These are phyloP conservation scores for Fusarium pseudograminearum DNA, from an alignment of 2,329 filamentous ascomycete genomes.

Conservation along the genomic window DNA sequence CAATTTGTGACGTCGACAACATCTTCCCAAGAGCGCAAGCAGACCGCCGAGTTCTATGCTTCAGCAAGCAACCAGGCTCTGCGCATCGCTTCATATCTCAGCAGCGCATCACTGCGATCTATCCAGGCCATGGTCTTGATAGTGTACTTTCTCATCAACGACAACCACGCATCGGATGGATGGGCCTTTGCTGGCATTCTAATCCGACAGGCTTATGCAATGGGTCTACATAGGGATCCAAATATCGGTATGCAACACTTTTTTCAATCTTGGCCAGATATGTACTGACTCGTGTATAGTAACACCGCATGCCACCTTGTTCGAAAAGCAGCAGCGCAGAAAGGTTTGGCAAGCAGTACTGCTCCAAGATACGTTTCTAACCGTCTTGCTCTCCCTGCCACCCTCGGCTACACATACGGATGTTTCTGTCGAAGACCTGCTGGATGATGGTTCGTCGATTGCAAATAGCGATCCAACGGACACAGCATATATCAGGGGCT, in stretches of 20 bases:
- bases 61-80: conserved; percentile 83
- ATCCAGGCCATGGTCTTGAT: conserved; percentile 85
- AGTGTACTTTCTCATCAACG: conserved; percentile 86
- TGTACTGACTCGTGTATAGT: conserved; percentile 56
- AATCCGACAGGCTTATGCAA: conserved; percentile 82
- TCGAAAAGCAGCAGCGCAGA: conserved; percentile 82
- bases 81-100: conserved; percentile 80
- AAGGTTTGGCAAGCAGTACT: conserved; percentile 87
- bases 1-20: conserved; percentile 74
- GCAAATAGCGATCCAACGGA: conserved; percentile 73
- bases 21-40: conserved; percentile 72
- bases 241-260: conserved; percentile 67
- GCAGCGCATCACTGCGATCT: conserved; percentile 77
- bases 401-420: conserved; percentile 84
- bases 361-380: conserved; percentile 84
- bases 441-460: conserved; percentile 70
- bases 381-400: conserved; percentile 80
- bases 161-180: conserved; percentile 85
- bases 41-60: conserved; percentile 84
- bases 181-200: conserved; percentile 85
- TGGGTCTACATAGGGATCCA: conserved; percentile 83
- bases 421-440: conserved; percentile 78
- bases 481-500: conserved; percentile 78
- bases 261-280: not conserved
- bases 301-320: conserved; percentile 72